Evolutionary conservation across 495 filamentous ascomycete species (phyloP).

Genomic region (Neurospora sp.): DNA sequence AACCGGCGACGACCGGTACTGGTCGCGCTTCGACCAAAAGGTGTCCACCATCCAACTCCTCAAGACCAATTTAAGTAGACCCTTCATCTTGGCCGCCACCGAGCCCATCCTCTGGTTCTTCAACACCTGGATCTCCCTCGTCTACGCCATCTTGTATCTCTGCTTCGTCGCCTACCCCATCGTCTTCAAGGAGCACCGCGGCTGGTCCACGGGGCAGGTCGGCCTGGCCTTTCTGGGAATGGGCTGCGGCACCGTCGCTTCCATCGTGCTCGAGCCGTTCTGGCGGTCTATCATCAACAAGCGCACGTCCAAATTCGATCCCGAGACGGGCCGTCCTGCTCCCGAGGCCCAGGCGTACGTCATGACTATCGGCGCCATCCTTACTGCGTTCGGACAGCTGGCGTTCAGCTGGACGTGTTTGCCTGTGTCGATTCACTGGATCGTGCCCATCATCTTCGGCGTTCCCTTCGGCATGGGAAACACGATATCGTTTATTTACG

Average conservation of each 20-base stretch:
- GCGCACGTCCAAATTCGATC: slow-evolving; percentile 48
- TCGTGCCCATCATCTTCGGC: slow-evolving; percentile 62
- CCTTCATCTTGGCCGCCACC: slow-evolving; percentile 38
- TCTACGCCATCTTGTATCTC: slow-evolving; percentile 69
- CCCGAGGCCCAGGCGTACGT: slow-evolving; percentile 70
- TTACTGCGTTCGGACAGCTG: slow-evolving; percentile 63
- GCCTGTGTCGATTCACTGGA: slow-evolving; percentile 63
- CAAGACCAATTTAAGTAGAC: slow-evolving; percentile 36
- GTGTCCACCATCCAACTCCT: slow-evolving; percentile 36
- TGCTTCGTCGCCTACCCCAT: slow-evolving; percentile 82
- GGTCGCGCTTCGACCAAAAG: slow-evolving; percentile 64
- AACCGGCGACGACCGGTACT: slow-evolving; percentile 64
- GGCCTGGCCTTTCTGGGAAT: slow-evolving; percentile 79
- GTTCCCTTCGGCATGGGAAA: slow-evolving; percentile 75
- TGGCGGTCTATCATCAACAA: slow-evolving; percentile 62
- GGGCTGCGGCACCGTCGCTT: slow-evolving; percentile 60
- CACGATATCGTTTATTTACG: slow-evolving; percentile 59
- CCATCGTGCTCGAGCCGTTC: slow-evolving; percentile 58
- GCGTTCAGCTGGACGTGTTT: slow-evolving; percentile 76
- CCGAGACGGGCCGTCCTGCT: slow-evolving; percentile 51
- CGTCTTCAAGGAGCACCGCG: slow-evolving; percentile 60
- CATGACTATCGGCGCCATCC: slow-evolving; percentile 57
- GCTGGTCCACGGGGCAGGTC: slow-evolving; percentile 61
- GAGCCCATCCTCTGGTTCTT: slow-evolving; percentile 85
- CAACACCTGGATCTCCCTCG: slow-evolving; percentile 50